phyloP scores from a whole-genome alignment of 2,329 filamentous ascomycete genomes.

The Verticillium longisporum region DNA sequence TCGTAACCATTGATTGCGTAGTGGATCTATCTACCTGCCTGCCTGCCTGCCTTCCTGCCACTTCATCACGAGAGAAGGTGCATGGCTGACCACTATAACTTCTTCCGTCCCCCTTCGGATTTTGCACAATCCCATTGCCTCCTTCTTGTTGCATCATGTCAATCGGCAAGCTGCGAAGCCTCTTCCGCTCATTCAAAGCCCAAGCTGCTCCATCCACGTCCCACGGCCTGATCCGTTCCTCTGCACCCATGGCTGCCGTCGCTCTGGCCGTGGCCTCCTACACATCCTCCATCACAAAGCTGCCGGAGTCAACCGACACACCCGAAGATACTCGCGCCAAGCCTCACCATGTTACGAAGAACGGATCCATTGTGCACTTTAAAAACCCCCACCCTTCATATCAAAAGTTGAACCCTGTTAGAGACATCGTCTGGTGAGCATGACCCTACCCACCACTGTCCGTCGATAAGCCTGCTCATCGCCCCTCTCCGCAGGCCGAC shows the following conservation, averaged over 20 bases:
- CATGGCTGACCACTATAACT: not conserved
- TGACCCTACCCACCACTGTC: not conserved
- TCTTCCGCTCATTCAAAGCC: conserved; percentile 5
- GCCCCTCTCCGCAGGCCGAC: conserved; percentile 21
- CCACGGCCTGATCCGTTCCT: conserved; percentile 7
- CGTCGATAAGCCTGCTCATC: not conserved
- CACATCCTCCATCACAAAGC: conserved; percentile 24
- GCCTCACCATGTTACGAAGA: conserved; percentile 39
- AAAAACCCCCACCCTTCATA: conserved; percentile 45
- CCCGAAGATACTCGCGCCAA: conserved; percentile 36
- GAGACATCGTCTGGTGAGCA: conserved; percentile 29
- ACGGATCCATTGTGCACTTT: conserved; percentile 35
- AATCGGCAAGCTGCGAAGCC: conserved; percentile 1
- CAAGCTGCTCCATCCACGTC: conserved; percentile 1
- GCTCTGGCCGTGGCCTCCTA: conserved; percentile 13
- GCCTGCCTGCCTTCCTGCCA: not conserved
- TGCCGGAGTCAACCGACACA: conserved; percentile 23
- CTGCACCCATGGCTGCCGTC: conserved; percentile 5
- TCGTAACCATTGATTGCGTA: not conserved
- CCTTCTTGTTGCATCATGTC: not conserved
- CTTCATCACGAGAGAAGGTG: not conserved
- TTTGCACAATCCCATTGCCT: not conserved
- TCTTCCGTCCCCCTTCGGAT: not conserved
- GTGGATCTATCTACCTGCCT: not conserved
- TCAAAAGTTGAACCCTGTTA: conserved; percentile 13